Percentiles rank a stretch among this genome's conserved stretches.
Conservation (phyloP, 73 alveolate species). For the Paramecium primaurelia region DNA sequence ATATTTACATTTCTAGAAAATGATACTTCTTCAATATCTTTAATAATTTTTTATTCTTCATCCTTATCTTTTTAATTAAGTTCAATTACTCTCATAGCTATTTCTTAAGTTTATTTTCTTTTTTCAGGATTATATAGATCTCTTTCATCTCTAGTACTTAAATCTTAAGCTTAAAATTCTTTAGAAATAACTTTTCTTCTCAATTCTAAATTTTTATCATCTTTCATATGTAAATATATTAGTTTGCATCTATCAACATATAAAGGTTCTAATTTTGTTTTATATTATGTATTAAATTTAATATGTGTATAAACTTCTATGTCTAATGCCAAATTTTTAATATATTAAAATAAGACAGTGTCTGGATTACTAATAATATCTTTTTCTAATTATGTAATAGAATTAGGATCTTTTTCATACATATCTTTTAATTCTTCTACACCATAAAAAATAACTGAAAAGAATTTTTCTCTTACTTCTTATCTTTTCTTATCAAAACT, state of each 20-base stretch:
- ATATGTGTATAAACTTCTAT: slow-evolving; percentile 16
- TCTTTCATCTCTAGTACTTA: slow-evolving; percentile 37
- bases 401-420: not conserved
- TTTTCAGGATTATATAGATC: slow-evolving; percentile 38
- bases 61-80: not conserved
- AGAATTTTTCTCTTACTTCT: slow-evolving; percentile 37
- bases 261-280: not conserved
- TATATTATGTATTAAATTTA: not conserved
- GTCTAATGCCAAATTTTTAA: slow-evolving; percentile 27
- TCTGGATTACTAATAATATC: not conserved
- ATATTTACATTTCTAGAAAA: slow-evolving; percentile 5
- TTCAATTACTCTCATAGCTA: not conserved
- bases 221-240: slow-evolving; percentile 14
- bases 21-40: not conserved
- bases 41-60: not conserved
- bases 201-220: slow-evolving; percentile 42
- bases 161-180: not conserved
- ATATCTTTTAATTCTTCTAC: not conserved
- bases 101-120: not conserved
- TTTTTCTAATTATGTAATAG: not conserved
- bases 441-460: slow-evolving; percentile 13
- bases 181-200: slow-evolving; percentile 32
- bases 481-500: slow-evolving; percentile 28
- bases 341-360: not conserved
- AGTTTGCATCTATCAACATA: slow-evolving; percentile 26